Percentiles rank a stretch among this genome's conserved stretches.
phyloP scores from a whole-genome alignment of 805 yeast genomes.

The Trichomonascus vanleenenianus region DNA sequence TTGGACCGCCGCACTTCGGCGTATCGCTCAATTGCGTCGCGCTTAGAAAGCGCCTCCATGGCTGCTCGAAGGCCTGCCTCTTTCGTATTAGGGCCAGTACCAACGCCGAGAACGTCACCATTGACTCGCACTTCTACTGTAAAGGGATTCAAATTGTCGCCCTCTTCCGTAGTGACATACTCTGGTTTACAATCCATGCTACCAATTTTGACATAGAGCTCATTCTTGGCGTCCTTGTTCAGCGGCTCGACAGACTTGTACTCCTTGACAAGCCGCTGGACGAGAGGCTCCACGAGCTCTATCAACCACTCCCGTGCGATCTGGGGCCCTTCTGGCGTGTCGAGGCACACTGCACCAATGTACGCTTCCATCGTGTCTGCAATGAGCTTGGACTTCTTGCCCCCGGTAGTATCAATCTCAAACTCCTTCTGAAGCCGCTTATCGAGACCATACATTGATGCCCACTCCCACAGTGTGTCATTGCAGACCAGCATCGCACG shows the following conservation, averaged over 20 bases:
- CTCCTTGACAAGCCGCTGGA: slow-evolving; percentile 30
- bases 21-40: slow-evolving; percentile 53
- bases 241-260: slow-evolving; percentile 30
- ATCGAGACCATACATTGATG: slow-evolving; percentile 44
- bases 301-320: slow-evolving; percentile 28
- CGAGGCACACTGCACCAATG: slow-evolving; percentile 72
- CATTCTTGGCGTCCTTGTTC: slow-evolving; percentile 63
- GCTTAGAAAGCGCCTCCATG: slow-evolving; percentile 59
- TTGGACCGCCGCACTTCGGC: slow-evolving; percentile 42
- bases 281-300: slow-evolving; percentile 26
- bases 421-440: slow-evolving; percentile 11
- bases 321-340: slow-evolving; percentile 34
- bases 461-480: slow-evolving; percentile 60
- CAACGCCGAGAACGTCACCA: slow-evolving; percentile 60
- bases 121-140: slow-evolving; percentile 60
- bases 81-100: slow-evolving; percentile 59
- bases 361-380: slow-evolving; percentile 96
- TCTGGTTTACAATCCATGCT: slow-evolving; percentile 57
- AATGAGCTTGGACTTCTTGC: slow-evolving; percentile 43
- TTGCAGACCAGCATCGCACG: slow-evolving; percentile 70
- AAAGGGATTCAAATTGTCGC: slow-evolving; percentile 37
- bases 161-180: slow-evolving; percentile 43
- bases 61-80: slow-evolving; percentile 86
- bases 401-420: slow-evolving; percentile 8
- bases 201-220: slow-evolving; percentile 65